phyloP scores from a whole-genome alignment of 2,329 filamentous ascomycete genomes.

The Monilinia fructigena region DNA sequence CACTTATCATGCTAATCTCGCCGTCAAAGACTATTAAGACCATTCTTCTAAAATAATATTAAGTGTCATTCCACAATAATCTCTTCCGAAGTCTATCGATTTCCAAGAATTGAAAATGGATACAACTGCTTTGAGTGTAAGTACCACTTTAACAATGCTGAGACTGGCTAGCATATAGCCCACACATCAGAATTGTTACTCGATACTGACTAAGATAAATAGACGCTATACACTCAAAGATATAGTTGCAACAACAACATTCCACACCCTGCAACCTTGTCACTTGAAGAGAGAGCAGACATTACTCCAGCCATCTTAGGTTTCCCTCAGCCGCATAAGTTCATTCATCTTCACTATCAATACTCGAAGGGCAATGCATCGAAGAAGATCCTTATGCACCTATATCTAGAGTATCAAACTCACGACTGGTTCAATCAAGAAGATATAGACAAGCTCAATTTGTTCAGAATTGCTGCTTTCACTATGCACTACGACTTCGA shows the following conservation, averaged over 20 bases:
- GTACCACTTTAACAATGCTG: background rate
- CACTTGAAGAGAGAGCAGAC: background rate
- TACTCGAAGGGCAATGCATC: background rate
- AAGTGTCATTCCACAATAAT: background rate
- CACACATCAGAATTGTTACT: no score
- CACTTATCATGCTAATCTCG: background rate
- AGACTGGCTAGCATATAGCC: background rate
- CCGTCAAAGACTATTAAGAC: background rate
- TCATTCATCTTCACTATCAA: background rate
- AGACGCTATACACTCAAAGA: background rate
- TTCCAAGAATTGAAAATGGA: background rate
- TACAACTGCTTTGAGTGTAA: background rate
- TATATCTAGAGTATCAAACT: background rate
- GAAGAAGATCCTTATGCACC: constrained; percentile 8
- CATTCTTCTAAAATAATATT: background rate
- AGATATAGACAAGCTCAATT: constrained; percentile 1
- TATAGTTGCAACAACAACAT: background rate
- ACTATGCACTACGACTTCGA: background rate
- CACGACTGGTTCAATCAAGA: background rate
- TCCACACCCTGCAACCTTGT: background rate
- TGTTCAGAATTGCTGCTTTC: background rate
- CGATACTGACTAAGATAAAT: background rate
- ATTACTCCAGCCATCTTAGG: background rate
- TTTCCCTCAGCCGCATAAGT: background rate
- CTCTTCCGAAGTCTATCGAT: background rate